Conservation (phyloP, 2,329 filamentous ascomycete genomes). For the Neopestalotiopsis clavispora region DNA sequence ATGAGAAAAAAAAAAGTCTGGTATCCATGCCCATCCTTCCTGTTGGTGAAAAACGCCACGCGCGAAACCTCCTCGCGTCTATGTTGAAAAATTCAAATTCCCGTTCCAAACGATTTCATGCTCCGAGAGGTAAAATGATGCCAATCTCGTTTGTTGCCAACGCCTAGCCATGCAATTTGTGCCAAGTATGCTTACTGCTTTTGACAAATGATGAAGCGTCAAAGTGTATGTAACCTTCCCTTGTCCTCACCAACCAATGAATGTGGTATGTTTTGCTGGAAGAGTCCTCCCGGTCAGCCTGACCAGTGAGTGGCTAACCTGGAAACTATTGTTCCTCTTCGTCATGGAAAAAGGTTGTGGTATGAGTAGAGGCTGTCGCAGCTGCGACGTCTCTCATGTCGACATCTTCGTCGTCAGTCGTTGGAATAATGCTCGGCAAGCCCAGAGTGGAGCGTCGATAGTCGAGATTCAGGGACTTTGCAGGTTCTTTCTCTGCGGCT, state of each 20-base stretch:
- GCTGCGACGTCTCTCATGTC: slow-evolving; percentile 63
- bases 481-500: slow-evolving; percentile 49
- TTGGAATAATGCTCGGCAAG: slow-evolving; percentile 20
- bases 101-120: not conserved
- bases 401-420: slow-evolving; percentile 50
- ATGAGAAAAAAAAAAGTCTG: not conserved
- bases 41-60: not conserved
- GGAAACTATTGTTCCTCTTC: slow-evolving; percentile 31
- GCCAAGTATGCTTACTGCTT: slow-evolving; percentile 1
- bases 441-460: slow-evolving; percentile 34
- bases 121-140: slow-evolving; percentile 3
- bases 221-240: not conserved
- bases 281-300: not conserved
- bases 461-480: slow-evolving; percentile 57
- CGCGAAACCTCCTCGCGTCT: slow-evolving; percentile 3
- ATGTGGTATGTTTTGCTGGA: not conserved
- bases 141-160: slow-evolving; percentile 8
- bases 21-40: not conserved
- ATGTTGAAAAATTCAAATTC: not conserved
- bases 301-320: not conserved
- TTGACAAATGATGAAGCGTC: not conserved
- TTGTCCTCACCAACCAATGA: not conserved
- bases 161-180: slow-evolving; percentile 17
- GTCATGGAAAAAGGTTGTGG: slow-evolving; percentile 57
- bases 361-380: slow-evolving; percentile 56